Evolutionary conservation across 805 yeast genomes (phyloP), one percentile per base, ranked within the genome.

Genomic region (Yarrowia deformans): DNA sequence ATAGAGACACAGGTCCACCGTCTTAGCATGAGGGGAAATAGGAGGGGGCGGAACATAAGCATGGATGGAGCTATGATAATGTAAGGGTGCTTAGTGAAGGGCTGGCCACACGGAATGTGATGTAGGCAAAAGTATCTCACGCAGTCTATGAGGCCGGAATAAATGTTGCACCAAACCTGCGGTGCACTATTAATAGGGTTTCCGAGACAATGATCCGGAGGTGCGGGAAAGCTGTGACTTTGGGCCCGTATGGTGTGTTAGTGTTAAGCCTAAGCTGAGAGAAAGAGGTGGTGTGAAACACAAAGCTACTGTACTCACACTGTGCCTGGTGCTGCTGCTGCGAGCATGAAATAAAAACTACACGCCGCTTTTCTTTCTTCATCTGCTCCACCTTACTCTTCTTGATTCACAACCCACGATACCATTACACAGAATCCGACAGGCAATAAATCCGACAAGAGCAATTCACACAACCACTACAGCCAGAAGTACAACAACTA

Each of bases 241-340:
- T 18, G 35, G 35, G 49, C 43, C 43, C 43, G 58, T 54, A 35
- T 54, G 32, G 40, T 56, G 12, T 29, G 64, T 42, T 56, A 42
- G 64, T 42, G 49, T 43, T 40, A 19, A 56, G 64, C 32, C 49
- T 56, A 56, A 56, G 49, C 40, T 56, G 49, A 42, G 29, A 23
- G 29, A 23, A 23, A 23, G 29, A 23, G 49, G 64, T 56, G 60
- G 60, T 54, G 60, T 54, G 64, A 56, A 56, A 56, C 63, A 56
- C 49, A 56, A 56, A 40, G 60, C 60, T 54, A 42, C 37, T 23
- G 29, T 23, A 23, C 3, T 23, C 29, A 23, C 29, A 23, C 29
- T 23, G 29, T 23, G 4, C 29, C 29, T 23, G 29, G 29, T 23
- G 29, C 29, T 23, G 29, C 29, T 29, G 64, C 64, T 18, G 48